A percentile compares a stretch with the other conserved stretches of the same genome.
Conservation (phyloP, 345 rosid species). For the Zanthoxylum bungeanum region DNA sequence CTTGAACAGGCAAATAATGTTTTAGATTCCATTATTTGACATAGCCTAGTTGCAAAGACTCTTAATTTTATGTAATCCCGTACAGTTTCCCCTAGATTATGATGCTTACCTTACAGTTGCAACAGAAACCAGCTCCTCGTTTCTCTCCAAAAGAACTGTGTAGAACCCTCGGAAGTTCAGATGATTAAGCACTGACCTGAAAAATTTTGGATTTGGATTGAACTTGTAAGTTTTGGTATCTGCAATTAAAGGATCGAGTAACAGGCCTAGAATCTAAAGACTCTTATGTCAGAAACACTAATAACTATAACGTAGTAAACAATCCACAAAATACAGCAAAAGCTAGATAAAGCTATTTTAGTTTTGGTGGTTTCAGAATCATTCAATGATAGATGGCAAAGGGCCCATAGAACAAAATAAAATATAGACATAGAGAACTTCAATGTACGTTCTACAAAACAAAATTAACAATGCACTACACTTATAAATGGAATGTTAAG, state of each 20-base stretch:
- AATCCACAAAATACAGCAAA: background rate
- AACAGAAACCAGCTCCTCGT: constrained; percentile 62
- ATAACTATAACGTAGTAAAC: background rate
- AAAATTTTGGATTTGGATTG: constrained; percentile 17
- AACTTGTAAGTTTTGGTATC: background rate
- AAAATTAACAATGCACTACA: background rate
- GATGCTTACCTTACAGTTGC: constrained; percentile 64
- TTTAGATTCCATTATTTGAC: constrained; percentile 3
- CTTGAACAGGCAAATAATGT: constrained; percentile 31
- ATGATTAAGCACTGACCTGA: constrained; percentile 64
- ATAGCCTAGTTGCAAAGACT: background rate
- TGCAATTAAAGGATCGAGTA: background rate
- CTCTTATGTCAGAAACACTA: background rate
- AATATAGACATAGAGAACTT: background rate
- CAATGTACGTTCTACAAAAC: background rate
- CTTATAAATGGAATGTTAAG: background rate
- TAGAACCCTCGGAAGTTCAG: constrained; percentile 79
- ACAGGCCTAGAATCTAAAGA: background rate
- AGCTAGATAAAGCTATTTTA: background rate
- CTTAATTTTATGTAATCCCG: constrained; percentile 4
- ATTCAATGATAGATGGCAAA: background rate
- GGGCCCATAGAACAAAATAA: background rate
- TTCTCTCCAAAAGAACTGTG: constrained; percentile 63
- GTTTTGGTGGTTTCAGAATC: background rate
- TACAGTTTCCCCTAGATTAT: background rate